These are phyloP conservation scores for Globisporangium canariense DNA, from an alignment of 352 stramenopile genomes.

Conservation along the genomic window DNA sequence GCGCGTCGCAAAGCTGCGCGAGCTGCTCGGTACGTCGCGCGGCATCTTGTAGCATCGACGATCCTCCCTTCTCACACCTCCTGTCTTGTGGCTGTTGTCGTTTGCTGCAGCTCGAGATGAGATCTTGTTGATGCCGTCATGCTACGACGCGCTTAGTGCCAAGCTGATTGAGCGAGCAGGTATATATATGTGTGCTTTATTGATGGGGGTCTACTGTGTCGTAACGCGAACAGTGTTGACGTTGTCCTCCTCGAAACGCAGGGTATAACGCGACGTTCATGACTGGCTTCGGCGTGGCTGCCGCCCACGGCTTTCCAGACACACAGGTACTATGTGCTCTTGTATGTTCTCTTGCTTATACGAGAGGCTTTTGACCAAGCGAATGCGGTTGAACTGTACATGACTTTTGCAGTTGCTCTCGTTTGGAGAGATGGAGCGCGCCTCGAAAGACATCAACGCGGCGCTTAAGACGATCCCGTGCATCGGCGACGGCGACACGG, in stretches of 20 bases:
- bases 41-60: not conserved
- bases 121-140: constrained; percentile 86
- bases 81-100: not conserved
- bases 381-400: not conserved
- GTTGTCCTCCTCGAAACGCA: not conserved
- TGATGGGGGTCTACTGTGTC: not conserved
- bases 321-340: constrained; percentile 58
- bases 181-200: not conserved
- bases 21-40: constrained; percentile 33
- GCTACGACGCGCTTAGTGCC: constrained; percentile 89
- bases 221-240: not conserved
- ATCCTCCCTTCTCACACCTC: not conserved
- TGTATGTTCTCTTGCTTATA: not conserved
- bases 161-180: constrained; percentile 82
- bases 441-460: constrained; percentile 40
- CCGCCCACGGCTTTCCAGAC: constrained; percentile 84
- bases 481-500: constrained; percentile 88
- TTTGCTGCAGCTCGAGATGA: constrained; percentile 33
- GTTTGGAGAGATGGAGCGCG: constrained; percentile 56
- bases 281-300: constrained; percentile 91
- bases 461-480: constrained; percentile 42
- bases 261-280: constrained; percentile 92
- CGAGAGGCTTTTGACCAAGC: not conserved
- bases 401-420: constrained; percentile 40
- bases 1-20: constrained; percentile 42